Base-by-base conservation (phyloP, 2,329 filamentous ascomycete species). In the Fusarium brevicatenulatum region DNA sequence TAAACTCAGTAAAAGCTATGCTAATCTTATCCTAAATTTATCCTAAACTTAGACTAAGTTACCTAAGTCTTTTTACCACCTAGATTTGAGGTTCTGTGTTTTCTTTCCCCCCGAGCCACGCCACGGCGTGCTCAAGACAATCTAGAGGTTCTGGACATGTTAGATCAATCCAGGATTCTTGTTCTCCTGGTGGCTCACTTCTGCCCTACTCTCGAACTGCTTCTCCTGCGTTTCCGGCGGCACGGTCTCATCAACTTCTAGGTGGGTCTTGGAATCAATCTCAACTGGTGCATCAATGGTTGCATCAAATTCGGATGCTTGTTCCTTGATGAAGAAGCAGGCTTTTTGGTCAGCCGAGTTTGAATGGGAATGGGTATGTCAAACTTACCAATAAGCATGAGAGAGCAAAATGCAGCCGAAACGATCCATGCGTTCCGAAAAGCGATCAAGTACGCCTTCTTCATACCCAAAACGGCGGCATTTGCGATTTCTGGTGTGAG, bases 91-190 rank as follows among this genome's bases (percentile, higher is more conserved):
- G n/a, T n/a, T n/a, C n/a, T n/a, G n/a, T n/a, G n/a, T n/a, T n/a
- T n/a, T n/a, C n/a, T n/a, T n/a, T n/a, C n/a, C n/a, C n/a, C n/a
- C n/a, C n/a, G n/a, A n/a, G n/a, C n/a, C n/a, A n/a, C n/a, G n/a
- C n/a, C 19, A 16, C 7, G 7, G 11, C 13, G 15, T 8, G 3
- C 0, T 13, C 28, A 30, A 12, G 16, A 2, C n/a, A 37, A 11
- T 9, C 13, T 11, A 39, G 50, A 34, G 11, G 21, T 10, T 10
- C n/a, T 13, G n/a, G 15, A 52, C 2, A 11, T 15, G 4, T 52
- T 10, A 19, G 16, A 8, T 7, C 4, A 53, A 13, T 37, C 7
- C 39, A 28, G 23, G 13, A 13, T 5, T 39, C n/a, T 3, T 39
- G 10, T 53, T 39, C 23, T 53, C 50, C 23, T 9, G 23, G 7